phyloP scores from a whole-genome alignment of 805 yeast species.

The Teunomyces cretensis region DNA sequence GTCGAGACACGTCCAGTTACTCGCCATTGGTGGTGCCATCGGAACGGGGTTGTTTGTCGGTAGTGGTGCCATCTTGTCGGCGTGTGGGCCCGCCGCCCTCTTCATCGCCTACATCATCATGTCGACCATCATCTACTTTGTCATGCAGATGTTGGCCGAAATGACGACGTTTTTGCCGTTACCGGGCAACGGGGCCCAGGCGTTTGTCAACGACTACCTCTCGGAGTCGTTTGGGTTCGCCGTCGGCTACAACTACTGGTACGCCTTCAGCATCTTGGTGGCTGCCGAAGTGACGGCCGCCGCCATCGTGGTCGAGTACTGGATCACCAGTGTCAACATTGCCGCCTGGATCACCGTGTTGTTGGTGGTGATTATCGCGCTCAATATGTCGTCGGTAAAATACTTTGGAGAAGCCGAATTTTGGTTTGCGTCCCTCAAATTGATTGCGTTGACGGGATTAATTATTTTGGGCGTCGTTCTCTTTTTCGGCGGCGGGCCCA shows the following conservation, averaged over 20 bases:
- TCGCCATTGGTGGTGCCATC: slow-evolving; percentile 20
- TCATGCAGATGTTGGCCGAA: slow-evolving; percentile 34
- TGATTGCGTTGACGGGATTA: slow-evolving; percentile 30
- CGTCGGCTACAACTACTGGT: slow-evolving; percentile 35
- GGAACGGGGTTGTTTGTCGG: slow-evolving; percentile 26
- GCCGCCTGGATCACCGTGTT: slow-evolving; percentile 43
- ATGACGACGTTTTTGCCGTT: slow-evolving; percentile 35
- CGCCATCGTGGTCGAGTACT: slow-evolving; percentile 32
- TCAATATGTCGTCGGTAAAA: slow-evolving; percentile 30
- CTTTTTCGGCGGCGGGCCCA: slow-evolving; percentile 39
- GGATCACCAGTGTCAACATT: slow-evolving; percentile 31
- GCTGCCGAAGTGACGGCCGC: slow-evolving; percentile 46
- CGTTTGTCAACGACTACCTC: slow-evolving; percentile 28
- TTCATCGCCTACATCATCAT: slow-evolving; percentile 19
- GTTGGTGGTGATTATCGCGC: slow-evolving; percentile 21
- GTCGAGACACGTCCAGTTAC: slow-evolving; percentile 15
- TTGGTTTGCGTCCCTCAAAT: slow-evolving; percentile 33
- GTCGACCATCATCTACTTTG: slow-evolving; percentile 22
- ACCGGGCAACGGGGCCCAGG: slow-evolving; percentile 34
- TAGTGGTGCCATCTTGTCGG: slow-evolving; percentile 22
- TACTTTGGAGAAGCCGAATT: slow-evolving; percentile 40
- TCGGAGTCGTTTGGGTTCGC: slow-evolving; percentile 34
- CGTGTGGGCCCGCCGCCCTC: slow-evolving; percentile 20
- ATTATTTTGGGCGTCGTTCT: slow-evolving; percentile 34
- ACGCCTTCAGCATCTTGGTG: slow-evolving; percentile 31